A percentile compares a stretch with the other conserved stretches of the same genome.
These are phyloP conservation scores for Ogataea naganishii DNA, from an alignment of 805 yeast species.

Conservation along the genomic window DNA sequence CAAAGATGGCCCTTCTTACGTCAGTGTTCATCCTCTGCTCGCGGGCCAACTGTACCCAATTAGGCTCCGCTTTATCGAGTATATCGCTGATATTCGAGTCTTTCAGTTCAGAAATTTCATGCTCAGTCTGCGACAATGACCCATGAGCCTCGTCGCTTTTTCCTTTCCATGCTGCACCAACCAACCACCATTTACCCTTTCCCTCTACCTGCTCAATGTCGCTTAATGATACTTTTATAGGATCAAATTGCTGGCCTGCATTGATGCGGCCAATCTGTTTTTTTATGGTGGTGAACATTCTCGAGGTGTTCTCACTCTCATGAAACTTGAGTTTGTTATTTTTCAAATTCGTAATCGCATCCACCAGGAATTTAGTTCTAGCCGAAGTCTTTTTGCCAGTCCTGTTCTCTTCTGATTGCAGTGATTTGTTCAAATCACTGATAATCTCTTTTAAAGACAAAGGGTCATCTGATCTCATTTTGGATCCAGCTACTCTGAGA, in stretches of 20 bases:
- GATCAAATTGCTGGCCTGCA: conserved; percentile 46
- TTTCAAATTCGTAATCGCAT: conserved; percentile 76
- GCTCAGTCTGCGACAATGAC: conserved; percentile 5
- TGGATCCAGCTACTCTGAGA: conserved; percentile 69
- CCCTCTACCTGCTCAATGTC: conserved; percentile 74
- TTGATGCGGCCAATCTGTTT: conserved; percentile 51
- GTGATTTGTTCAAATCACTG: conserved; percentile 40
- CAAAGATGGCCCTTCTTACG: conserved; percentile 85
- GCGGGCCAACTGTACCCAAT: conserved; percentile 82
- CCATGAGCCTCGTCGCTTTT: conserved; percentile 18
- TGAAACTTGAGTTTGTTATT: conserved; percentile 64
- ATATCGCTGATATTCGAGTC: conserved; percentile 45
- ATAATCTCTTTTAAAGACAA: conserved; percentile 75
- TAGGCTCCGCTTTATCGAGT: conserved; percentile 65
- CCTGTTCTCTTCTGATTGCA: conserved; percentile 26
- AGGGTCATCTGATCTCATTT: conserved; percentile 88
- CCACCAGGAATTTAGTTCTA: conserved; percentile 76
- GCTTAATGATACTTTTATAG: conserved; percentile 73
- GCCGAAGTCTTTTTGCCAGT: conserved; percentile 31
- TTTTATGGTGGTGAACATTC: conserved; percentile 48
- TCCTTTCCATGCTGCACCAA: conserved; percentile 97
- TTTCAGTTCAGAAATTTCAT: conserved; percentile 26
- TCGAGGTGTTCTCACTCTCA: conserved; percentile 42
- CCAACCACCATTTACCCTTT: conserved; percentile 98
- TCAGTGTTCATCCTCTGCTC: conserved; percentile 93